These are phyloP conservation scores for Shiraia bambusicola DNA, from an alignment of 2,329 filamentous ascomycete species.

Conservation along the genomic window DNA sequence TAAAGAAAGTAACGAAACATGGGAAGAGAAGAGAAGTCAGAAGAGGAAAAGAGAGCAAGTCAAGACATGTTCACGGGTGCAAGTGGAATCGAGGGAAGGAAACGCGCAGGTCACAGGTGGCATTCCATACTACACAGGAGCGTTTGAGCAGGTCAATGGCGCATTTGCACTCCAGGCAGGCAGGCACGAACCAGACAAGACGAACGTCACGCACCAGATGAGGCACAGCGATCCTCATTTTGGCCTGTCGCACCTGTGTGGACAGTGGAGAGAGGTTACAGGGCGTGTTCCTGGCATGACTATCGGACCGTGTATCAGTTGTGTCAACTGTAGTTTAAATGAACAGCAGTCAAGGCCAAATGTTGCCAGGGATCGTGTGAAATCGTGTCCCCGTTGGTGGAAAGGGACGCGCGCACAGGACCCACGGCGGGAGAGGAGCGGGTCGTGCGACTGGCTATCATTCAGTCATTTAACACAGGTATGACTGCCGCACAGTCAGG, in stretches of 20 bases:
- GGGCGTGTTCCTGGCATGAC: constrained; percentile 11
- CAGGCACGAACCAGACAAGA: constrained; percentile 3
- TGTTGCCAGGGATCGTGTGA: constrained; percentile 5
- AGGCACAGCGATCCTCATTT: constrained; percentile 17
- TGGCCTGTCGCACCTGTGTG: constrained; percentile 15
- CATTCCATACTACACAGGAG: not conserved
- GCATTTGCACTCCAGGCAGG: constrained; percentile 1
- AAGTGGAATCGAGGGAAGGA: constrained; percentile 1
- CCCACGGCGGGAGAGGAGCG: constrained; percentile 6
- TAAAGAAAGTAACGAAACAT: constrained; percentile 5
- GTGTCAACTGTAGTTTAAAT: constrained; percentile 23
- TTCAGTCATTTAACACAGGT: too few relatives aligned
- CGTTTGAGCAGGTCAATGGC: not conserved
- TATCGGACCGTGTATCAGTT: constrained; percentile 24
- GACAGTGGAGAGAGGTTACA: constrained; percentile 14
- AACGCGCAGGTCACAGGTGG: constrained; percentile 5
- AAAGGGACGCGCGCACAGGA: constrained; percentile 2
- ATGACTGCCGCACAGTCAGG: too few relatives aligned
- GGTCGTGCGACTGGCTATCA: constrained; percentile 5
- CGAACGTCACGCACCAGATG: constrained; percentile 7
- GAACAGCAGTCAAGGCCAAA: constrained; percentile 1
- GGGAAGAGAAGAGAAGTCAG: constrained; percentile 5
- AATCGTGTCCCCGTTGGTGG: constrained; percentile 11
- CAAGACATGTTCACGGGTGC: constrained; percentile 22
- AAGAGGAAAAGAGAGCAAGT: constrained; percentile 17